Evolutionary conservation across 2,329 filamentous ascomycete species (phyloP).

Genomic region (Penicillium griseofulvum): DNA sequence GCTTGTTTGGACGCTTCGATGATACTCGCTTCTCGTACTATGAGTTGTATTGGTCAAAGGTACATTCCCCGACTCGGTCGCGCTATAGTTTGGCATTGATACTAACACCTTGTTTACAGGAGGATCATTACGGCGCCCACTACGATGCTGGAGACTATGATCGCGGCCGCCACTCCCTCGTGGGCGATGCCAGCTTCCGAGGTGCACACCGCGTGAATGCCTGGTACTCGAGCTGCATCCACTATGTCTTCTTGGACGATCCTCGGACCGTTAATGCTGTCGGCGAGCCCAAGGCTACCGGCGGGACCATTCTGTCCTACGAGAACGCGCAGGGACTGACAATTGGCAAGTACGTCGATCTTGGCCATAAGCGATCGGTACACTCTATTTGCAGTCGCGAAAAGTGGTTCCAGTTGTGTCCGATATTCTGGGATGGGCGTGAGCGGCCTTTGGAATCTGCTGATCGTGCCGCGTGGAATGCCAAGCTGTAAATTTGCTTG

Average conservation of each 20-base stretch:
- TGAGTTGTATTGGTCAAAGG: conserved; percentile 75
- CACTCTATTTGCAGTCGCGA: conserved; percentile 24
- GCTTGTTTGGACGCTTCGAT: conserved; percentile 69
- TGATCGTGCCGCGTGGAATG: conserved; percentile 49
- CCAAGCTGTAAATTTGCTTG: conserved; percentile 39
- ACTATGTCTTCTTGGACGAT: conserved; percentile 60
- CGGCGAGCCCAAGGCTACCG: conserved; percentile 68
- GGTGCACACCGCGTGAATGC: conserved; percentile 57
- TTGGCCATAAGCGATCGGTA: conserved; percentile 66
- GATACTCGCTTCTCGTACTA: conserved; percentile 72
- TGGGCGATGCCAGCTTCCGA: conserved; percentile 56
- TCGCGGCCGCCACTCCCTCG: conserved; percentile 60
- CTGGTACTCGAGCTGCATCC: conserved; percentile 58
- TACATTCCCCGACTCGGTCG: conserved; percentile 30
- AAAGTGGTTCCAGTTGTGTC: conserved; percentile 42
- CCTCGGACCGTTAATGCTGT: conserved; percentile 55
- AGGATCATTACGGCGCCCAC: conserved; percentile 61
- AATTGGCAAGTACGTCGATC: conserved; percentile 68
- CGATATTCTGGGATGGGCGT: conserved; percentile 50
- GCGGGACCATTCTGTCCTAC: conserved; percentile 68
- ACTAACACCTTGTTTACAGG: conserved; percentile 36
- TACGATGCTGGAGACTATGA: conserved; percentile 57
- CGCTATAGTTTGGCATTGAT: background rate
- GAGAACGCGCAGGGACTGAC: conserved; percentile 72
- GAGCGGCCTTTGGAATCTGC: conserved; percentile 45